phyloP scores from a whole-genome alignment of 768 basidiomycete genomes.

The Mycena albidolilacea region DNA sequence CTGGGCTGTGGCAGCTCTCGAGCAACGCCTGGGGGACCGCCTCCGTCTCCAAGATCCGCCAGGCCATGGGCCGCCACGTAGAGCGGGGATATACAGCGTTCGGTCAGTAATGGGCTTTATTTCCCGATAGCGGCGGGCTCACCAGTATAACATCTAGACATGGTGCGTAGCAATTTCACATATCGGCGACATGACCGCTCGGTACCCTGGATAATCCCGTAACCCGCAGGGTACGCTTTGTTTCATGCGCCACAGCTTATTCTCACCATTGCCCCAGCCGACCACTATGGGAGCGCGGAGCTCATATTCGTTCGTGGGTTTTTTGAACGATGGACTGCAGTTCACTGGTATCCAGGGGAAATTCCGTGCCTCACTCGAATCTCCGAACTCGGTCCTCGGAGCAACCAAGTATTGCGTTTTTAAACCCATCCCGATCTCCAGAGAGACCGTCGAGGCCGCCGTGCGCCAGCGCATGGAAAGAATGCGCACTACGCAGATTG shows the following conservation, averaged over 20 bases:
- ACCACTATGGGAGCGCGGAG: slow-evolving; percentile 90
- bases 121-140: slow-evolving; percentile 4
- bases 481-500: slow-evolving; percentile 72
- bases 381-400: slow-evolving; percentile 65
- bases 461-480: slow-evolving; percentile 79
- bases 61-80: slow-evolving; percentile 36
- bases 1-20: slow-evolving; percentile 39
- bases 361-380: slow-evolving; percentile 65
- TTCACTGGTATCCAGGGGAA: slow-evolving; percentile 71
- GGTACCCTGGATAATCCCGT: background rate
- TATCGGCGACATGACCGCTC: slow-evolving; percentile 1
- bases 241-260: background rate
- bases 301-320: slow-evolving; percentile 77
- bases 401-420: slow-evolving; percentile 94
- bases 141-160: slow-evolving; percentile 56
- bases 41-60: slow-evolving; percentile 32
- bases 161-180: slow-evolving; percentile 55
- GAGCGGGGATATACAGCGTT: slow-evolving; percentile 73
- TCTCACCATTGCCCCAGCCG: slow-evolving; percentile 62
- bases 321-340: background rate
- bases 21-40: slow-evolving; percentile 39
- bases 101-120: slow-evolving; percentile 54
- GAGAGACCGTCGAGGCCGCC: slow-evolving; percentile 70
- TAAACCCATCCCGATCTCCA: slow-evolving; percentile 64
- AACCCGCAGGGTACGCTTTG: slow-evolving; percentile 48